These are phyloP conservation scores for Basidiobolus meristosporus DNA, from an alignment of 371 early-diverging fungal species.

Conservation along the genomic window DNA sequence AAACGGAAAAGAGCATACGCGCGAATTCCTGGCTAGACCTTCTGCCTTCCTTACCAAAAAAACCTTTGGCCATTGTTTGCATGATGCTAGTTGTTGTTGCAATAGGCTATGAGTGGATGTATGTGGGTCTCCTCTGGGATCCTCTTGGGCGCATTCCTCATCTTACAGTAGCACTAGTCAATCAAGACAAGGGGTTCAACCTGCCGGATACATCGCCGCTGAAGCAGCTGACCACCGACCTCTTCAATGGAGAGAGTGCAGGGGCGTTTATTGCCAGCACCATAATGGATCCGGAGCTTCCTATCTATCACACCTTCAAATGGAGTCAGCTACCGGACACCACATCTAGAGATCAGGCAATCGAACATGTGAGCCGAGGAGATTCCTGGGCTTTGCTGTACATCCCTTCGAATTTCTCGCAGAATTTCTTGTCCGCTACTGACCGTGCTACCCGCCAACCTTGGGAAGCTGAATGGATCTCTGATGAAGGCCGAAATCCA, in stretches of 20 bases:
- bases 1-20: no score
- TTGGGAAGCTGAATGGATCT: conserved; percentile 10
- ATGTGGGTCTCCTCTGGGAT: conserved; percentile 16
- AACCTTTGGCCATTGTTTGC: no score
- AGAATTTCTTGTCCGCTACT: conserved; percentile 11
- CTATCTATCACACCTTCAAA: conserved; percentile 6
- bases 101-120: conserved; percentile 6
- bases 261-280: conserved; percentile 7
- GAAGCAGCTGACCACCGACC: conserved; percentile 7
- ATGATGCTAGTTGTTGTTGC: no score
- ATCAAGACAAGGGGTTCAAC: conserved; percentile 17
- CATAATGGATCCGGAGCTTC: conserved; percentile 9
- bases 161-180: conserved; percentile 13
- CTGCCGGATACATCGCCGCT: conserved; percentile 7
- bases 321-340: conserved; percentile 9
- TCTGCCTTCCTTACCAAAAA: no score
- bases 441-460: conserved; percentile 4
- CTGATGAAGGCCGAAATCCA: conserved; percentile 11
- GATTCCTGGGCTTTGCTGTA: conserved; percentile 15
- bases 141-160: conserved; percentile 13
- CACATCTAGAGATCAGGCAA: conserved; percentile 8
- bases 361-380: conserved; percentile 10
- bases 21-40: no score
- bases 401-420: conserved; percentile 18
- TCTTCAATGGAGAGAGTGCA: conserved; percentile 8